Base-by-base conservation (phyloP, 805 yeast species). In the Ogataea ramenticola region DNA sequence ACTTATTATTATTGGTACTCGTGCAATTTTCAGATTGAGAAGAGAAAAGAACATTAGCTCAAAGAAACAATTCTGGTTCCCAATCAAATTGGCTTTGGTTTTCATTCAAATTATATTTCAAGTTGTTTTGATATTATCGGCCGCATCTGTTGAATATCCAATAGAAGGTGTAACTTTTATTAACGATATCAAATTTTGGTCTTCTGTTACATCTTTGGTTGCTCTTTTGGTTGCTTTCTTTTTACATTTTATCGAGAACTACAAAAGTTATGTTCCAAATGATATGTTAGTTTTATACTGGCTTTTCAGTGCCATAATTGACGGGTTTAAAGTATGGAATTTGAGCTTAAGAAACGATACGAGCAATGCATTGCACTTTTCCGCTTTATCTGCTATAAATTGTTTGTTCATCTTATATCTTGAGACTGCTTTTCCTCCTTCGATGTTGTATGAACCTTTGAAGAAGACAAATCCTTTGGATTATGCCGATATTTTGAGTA, bases 271-370 rank as follows among this genome's bases (percentile, higher is more conserved):
- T 36, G 75, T 86, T 20, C 79, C 96, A 1, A 77, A 74, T 51
- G 82, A 91, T 2, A 68, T 77, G 0, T 64, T 89, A 39, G 72
- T 91, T 34, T 70, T 82, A 49, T 91, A 77, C 63, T 91, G 96
- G 96, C 65, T 84, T 39, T 68, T 80, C 45, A 68, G 74, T 35
- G 52, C 74, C 1, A 43, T 82, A 6, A 66, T 78, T 31, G 75
- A 75, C 20, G 44, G 66, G 11, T 64, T 76, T 33, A 74, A 75
- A 49, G 52, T 76, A 5, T 52, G 64, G 34, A 72, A 74, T 49
- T 54, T 66, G 39, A 44, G 54, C 26, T 58, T 76, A 39, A 65
- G 82, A 58, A 46, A 54, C 3, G 51, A 52, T 3, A 46, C 56
- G 3, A 42, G 68, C 30, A 54, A 66, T 20, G 51, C 61, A 5